Percentiles rank a stretch among this genome's conserved stretches.
Evolutionary conservation across 306 rosid genomes (phyloP).

Genomic region (Quercus aquifolioides): DNA sequence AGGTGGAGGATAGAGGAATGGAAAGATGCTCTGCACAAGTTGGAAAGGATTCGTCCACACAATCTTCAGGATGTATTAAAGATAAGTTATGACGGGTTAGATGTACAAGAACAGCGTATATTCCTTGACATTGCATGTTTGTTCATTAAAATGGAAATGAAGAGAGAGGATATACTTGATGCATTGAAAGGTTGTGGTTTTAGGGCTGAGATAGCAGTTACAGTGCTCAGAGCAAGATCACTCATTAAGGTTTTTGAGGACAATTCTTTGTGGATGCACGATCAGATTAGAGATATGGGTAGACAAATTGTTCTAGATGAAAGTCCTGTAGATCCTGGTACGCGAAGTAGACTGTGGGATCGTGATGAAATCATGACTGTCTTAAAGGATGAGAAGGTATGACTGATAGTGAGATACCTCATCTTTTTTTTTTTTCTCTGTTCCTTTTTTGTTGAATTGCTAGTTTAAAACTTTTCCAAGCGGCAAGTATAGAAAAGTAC

Average conservation of each 20-base stretch:
- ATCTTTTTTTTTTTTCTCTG: neutral
- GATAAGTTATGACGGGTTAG: slow-evolving; percentile 50
- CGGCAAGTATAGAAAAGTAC: neutral
- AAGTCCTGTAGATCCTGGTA: slow-evolving; percentile 27
- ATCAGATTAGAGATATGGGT: slow-evolving; percentile 72
- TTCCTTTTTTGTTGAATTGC: neutral
- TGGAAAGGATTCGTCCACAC: slow-evolving; percentile 31
- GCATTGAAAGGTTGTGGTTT: slow-evolving; percentile 59
- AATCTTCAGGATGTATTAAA: slow-evolving; percentile 56
- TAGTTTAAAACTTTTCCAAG: neutral
- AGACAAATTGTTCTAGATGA: slow-evolving; percentile 51
- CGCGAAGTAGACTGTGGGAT: slow-evolving; percentile 65
- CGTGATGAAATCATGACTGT: slow-evolving; percentile 42
- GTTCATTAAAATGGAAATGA: slow-evolving; percentile 39
- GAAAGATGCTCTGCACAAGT: slow-evolving; percentile 41
- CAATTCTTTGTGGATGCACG: slow-evolving; percentile 54
- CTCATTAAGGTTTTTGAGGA: slow-evolving; percentile 45
- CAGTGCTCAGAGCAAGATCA: slow-evolving; percentile 37
- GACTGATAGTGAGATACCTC: neutral
- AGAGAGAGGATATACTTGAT: slow-evolving; percentile 45
- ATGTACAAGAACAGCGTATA: slow-evolving; percentile 41
- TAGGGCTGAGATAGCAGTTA: slow-evolving; percentile 39
- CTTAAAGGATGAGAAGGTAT: slow-evolving; percentile 41
- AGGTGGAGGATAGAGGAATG: slow-evolving; percentile 48
- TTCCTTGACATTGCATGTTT: slow-evolving; percentile 66